phyloP scores from a whole-genome alignment of 305 asterid genomes.

The Fraxinus sp. region DNA sequence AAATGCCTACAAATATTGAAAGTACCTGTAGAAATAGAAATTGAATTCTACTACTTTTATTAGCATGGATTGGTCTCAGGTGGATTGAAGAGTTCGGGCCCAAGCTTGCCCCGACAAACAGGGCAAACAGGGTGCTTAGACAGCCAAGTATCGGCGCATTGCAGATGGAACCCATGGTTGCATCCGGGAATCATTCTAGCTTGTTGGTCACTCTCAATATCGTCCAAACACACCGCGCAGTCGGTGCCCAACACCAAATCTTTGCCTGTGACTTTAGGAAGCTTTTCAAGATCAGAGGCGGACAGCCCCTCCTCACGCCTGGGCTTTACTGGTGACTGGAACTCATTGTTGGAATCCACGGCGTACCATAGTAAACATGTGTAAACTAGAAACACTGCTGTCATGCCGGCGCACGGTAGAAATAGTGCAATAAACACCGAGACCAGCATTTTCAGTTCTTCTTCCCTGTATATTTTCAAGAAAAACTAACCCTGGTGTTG shows the following conservation, averaged over 20 bases:
- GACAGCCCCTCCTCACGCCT: slow-evolving; percentile 45
- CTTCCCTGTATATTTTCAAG: background rate
- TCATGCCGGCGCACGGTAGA: slow-evolving; percentile 85
- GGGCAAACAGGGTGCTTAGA: slow-evolving; percentile 61
- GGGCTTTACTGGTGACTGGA: slow-evolving; percentile 30
- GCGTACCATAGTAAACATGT: slow-evolving; percentile 70
- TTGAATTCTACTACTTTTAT: background rate
- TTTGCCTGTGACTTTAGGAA: slow-evolving; percentile 54
- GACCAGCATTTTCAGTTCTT: slow-evolving; percentile 41
- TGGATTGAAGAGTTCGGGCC: slow-evolving; percentile 43
- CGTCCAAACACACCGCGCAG: slow-evolving; percentile 73
- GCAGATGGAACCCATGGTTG: slow-evolving; percentile 70
- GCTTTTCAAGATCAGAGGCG: slow-evolving; percentile 57
- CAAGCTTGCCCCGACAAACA: slow-evolving; percentile 55
- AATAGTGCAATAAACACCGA: slow-evolving; percentile 77
- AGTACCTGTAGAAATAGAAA: background rate
- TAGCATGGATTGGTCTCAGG: slow-evolving; percentile 35
- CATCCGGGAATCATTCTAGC: slow-evolving; percentile 73
- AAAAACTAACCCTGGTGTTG: background rate
- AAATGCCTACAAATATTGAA: background rate
- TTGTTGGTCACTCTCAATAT: slow-evolving; percentile 48
- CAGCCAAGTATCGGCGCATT: slow-evolving; percentile 76
- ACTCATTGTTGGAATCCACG: slow-evolving; percentile 15
- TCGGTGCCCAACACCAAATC: slow-evolving; percentile 57
- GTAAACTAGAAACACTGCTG: slow-evolving; percentile 69